Evolutionary conservation across 2,329 filamentous ascomycete genomes (phyloP).

Genomic region (Epichloe typhina): DNA sequence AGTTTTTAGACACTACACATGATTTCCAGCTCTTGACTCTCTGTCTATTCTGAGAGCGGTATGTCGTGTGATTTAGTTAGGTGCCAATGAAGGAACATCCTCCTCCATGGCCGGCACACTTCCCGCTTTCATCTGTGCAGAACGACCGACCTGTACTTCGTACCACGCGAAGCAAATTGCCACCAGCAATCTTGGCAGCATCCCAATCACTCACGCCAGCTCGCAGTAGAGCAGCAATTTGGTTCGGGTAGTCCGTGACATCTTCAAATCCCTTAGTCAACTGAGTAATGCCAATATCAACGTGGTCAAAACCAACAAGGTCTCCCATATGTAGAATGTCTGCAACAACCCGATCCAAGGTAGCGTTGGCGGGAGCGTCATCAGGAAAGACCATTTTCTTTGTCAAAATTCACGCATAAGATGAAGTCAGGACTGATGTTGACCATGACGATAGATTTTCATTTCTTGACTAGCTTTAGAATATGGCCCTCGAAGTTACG

Average conservation of each 20-base stretch:
- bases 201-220: conserved; percentile 64
- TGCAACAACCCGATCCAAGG: conserved; percentile 61
- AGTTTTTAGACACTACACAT: not conserved
- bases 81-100: not conserved
- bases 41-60: not conserved
- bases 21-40: not conserved
- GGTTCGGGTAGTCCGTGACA: conserved; percentile 67
- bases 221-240: conserved; percentile 62
- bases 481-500: conserved; percentile 83
- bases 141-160: conserved; percentile 60
- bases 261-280: conserved; percentile 69
- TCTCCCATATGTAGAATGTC: conserved; percentile 77
- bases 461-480: conserved; percentile 59
- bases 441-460: conserved; percentile 73
- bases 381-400: conserved; percentile 57
- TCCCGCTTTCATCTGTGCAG: conserved; percentile 47
- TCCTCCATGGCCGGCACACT: conserved; percentile 43
- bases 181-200: conserved; percentile 61
- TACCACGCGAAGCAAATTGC: conserved; percentile 75
- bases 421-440: conserved; percentile 80
- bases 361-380: conserved; percentile 54
- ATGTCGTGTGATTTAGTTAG: not conserved
- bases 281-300: conserved; percentile 61
- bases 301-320: conserved; percentile 73
- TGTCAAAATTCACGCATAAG: conserved; percentile 50